phyloP scores from a whole-genome alignment of 495 filamentous ascomycete genomes.

The Talaromyces proteolyticus region DNA sequence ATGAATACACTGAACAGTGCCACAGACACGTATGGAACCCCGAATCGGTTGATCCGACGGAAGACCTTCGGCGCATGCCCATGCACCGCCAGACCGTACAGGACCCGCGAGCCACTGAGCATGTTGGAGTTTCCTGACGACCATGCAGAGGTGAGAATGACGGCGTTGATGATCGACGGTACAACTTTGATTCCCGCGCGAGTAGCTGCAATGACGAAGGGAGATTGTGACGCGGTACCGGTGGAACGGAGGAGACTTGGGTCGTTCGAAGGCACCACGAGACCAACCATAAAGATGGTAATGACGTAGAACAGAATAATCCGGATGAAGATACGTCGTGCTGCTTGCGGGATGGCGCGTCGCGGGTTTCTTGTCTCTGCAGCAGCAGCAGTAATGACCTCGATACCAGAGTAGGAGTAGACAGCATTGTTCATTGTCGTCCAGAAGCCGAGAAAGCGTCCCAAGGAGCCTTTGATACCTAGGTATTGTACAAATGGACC shows the following conservation, averaged over 20 bases:
- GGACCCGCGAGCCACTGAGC: conserved; percentile 43
- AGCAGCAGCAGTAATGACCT: conserved; percentile 52
- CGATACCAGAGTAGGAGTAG: conserved; percentile 70
- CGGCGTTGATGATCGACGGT: conserved; percentile 60
- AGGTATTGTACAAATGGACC: conserved; percentile 23
- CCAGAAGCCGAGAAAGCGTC: conserved; percentile 64
- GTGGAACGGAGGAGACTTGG: conserved; percentile 33
- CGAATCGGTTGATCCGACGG: conserved; percentile 19
- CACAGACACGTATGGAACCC: conserved; percentile 30
- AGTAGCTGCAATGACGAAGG: conserved; percentile 45
- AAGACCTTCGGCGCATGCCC: conserved; percentile 28
- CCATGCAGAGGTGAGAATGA: conserved; percentile 65
- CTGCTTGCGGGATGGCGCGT: conserved; percentile 64
- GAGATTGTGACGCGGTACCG: conserved; percentile 41
- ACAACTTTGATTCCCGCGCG: conserved; percentile 49
- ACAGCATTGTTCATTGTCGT: conserved; percentile 61
- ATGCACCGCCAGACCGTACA: conserved; percentile 34
- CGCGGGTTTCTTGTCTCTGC: conserved; percentile 63
- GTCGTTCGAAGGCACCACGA: conserved; percentile 48
- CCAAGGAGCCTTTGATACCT: conserved; percentile 13
- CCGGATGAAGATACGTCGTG: conserved; percentile 67
- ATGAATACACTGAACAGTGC: conserved; percentile 12
- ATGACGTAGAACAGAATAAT: conserved; percentile 58
- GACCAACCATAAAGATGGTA: conserved; percentile 42
- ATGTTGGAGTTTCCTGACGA: conserved; percentile 49